phyloP scores from a whole-genome alignment of 352 stramenopile genomes.

The Hyaloperonospora brassicae region DNA sequence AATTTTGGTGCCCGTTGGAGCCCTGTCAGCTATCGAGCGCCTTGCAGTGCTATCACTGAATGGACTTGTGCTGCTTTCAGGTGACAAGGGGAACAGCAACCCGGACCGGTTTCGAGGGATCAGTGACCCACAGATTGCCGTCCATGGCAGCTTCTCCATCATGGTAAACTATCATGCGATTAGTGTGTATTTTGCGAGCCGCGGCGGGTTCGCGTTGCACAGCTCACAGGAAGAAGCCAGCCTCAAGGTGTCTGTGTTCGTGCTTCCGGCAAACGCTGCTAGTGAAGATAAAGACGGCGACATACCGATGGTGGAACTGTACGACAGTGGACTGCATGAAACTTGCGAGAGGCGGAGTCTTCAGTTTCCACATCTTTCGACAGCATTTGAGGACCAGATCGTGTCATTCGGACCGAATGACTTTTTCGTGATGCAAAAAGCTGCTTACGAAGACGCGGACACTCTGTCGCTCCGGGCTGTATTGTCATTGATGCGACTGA shows the following conservation, averaged over 20 bases:
- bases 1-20: slow-evolving; percentile 88
- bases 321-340: slow-evolving; percentile 47
- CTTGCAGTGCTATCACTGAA: slow-evolving; percentile 51
- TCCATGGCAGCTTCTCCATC: slow-evolving; percentile 93
- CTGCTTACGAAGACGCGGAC: slow-evolving; percentile 75
- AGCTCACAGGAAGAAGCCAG: slow-evolving; percentile 90
- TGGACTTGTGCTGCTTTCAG: slow-evolving; percentile 80
- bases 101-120: slow-evolving; percentile 87
- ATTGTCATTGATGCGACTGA: slow-evolving; percentile 87
- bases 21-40: slow-evolving; percentile 71
- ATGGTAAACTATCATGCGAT: slow-evolving; percentile 96
- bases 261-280: slow-evolving; percentile 39
- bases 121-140: slow-evolving; percentile 90
- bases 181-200: slow-evolving; percentile 86
- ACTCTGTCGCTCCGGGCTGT: slow-evolving; percentile 79
- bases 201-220: slow-evolving; percentile 88
- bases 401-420: slow-evolving; percentile 90
- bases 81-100: slow-evolving; percentile 92
- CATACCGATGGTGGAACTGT: slow-evolving; percentile 31
- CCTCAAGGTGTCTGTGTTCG: slow-evolving; percentile 87
- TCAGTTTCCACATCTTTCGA: slow-evolving; percentile 56
- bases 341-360: slow-evolving; percentile 52
- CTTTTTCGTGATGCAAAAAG: slow-evolving; percentile 92
- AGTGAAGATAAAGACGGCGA: slow-evolving; percentile 7
- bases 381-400: slow-evolving; percentile 83